A percentile compares a stretch with the other conserved stretches of the same genome.
These are phyloP conservation scores for Coprinopsis sp. DNA, from an alignment of 768 basidiomycete species.

Conservation along the genomic window DNA sequence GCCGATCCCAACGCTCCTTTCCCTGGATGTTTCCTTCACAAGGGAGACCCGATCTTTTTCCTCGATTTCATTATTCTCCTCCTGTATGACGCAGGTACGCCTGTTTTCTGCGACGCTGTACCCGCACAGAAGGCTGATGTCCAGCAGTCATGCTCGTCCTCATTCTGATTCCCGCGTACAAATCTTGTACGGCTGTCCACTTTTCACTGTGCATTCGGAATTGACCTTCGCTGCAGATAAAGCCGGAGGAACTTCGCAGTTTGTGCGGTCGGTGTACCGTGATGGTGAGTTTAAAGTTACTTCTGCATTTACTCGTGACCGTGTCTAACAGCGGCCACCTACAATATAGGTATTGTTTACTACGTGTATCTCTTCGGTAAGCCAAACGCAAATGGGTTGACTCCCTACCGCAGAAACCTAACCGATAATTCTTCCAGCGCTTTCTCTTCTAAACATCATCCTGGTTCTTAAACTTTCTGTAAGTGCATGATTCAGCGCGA, in stretches of 20 bases:
- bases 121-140: not conserved
- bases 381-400: not conserved
- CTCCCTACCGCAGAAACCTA: not conserved
- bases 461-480: conserved; percentile 1
- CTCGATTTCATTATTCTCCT: conserved; percentile 14
- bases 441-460: conserved; percentile 11
- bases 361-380: conserved; percentile 20
- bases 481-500: not conserved
- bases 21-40: conserved; percentile 16
- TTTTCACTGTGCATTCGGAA: not conserved
- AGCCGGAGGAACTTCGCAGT: conserved; percentile 10
- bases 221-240: conserved; percentile 2
- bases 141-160: conserved; percentile 15
- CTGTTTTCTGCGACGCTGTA: not conserved
- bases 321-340: not conserved
- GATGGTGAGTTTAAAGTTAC: conserved; percentile 13
- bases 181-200: conserved; percentile 11
- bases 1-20: conserved; percentile 14
- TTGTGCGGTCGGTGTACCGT: conserved; percentile 11
- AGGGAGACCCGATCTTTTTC: conserved; percentile 17
- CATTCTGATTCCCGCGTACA: conserved; percentile 14
- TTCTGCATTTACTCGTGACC: not conserved
- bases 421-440: conserved; percentile 2
- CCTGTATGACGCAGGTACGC: conserved; percentile 14
- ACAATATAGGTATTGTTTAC: conserved; percentile 15